Evolutionary conservation across 1,284 basidiomycete species (phyloP), one percentile per base, ranked within the genome.

Genomic region (Rhodofomes roseus): DNA sequence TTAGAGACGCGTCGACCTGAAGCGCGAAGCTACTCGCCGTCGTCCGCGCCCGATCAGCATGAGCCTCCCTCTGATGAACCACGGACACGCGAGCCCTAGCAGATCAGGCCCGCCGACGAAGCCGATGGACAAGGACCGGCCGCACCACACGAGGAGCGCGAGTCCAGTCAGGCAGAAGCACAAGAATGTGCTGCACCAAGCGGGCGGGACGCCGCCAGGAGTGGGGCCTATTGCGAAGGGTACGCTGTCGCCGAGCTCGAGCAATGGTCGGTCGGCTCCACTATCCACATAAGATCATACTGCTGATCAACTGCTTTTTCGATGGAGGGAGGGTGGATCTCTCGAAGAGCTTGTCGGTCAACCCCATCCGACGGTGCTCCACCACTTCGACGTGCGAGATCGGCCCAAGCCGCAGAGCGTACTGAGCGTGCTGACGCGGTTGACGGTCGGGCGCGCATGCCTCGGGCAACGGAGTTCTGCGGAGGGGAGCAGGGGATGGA

Each of bases 31-130:
- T 86, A 81, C 66, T 76, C 81, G 8, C 73, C 81, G 48, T 51
- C 86, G 89, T 69, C 86, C 88, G 55, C 81, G 86, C n/a, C 89
- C 87, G 9, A 79, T 89, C 56, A 86, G 86, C 80, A 75, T 86
- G 54, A 76, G 80, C 2, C 75, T 87, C 2, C 87, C 87, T 50
- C 84, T 85, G 0, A 87, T 89, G 62, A 29, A 27, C 25, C 25
- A 25, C 46, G 46, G 46, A 7, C 50, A 52, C 23, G 77, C 84
- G 41, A 73, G 87, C 84, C 22, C 67, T 79, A 4, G 39, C 73
- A 86, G 22, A 82, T 84, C n/a, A 81, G 84, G 20, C 22, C 67
- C 79, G 2, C 81, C 81, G 25, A 79, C 79, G 18, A 79, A 79
- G n/a, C 78, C 81, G 63, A 82, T 83, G 78, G 78, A 55, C 31